Evolutionary conservation across 768 basidiomycete species (phyloP).

Genomic region (Amyloporia xantha): DNA sequence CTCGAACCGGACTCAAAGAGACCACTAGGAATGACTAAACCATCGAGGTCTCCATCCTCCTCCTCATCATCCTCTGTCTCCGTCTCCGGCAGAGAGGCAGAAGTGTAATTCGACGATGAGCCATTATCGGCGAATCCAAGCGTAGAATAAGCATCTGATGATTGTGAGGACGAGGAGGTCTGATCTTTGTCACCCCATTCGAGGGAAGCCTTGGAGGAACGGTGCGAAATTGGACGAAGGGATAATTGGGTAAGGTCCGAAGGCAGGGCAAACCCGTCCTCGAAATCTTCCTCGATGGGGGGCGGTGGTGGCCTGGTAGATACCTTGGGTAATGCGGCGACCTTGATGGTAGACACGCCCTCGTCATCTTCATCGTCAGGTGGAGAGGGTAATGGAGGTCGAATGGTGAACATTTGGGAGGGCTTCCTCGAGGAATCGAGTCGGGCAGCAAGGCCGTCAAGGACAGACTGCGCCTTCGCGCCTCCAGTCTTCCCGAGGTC

Average conservation of each 20-base stretch:
- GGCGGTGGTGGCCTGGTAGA: constrained; percentile 26
- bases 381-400: constrained; percentile 51
- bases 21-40: constrained; percentile 68
- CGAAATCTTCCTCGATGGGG: constrained; percentile 70
- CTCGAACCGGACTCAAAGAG: constrained; percentile 70
- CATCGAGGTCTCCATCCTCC: constrained; percentile 70
- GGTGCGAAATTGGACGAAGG: constrained; percentile 71
- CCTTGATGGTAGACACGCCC: constrained; percentile 81
- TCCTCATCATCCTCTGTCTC: constrained; percentile 60
- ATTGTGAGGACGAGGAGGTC: constrained; percentile 61
- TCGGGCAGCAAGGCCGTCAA: constrained; percentile 33
- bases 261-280: constrained; percentile 77
- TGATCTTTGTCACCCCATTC: constrained; percentile 86
- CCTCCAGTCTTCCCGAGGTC: constrained; percentile 53
- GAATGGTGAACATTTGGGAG: constrained; percentile 51
- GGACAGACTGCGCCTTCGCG: constrained; percentile 36
- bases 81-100: constrained; percentile 57
- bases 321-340: constrained; percentile 37
- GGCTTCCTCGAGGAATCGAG: constrained; percentile 31
- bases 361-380: constrained; percentile 70
- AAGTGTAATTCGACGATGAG: constrained; percentile 62
- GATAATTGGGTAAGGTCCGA: constrained; percentile 77
- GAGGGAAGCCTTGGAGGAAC: constrained; percentile 75
- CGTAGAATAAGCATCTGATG: constrained; percentile 81
- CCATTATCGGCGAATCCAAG: constrained; percentile 51